These are phyloP conservation scores for Daldinia grandis DNA, from an alignment of 495 filamentous ascomycete genomes.

Conservation along the genomic window DNA sequence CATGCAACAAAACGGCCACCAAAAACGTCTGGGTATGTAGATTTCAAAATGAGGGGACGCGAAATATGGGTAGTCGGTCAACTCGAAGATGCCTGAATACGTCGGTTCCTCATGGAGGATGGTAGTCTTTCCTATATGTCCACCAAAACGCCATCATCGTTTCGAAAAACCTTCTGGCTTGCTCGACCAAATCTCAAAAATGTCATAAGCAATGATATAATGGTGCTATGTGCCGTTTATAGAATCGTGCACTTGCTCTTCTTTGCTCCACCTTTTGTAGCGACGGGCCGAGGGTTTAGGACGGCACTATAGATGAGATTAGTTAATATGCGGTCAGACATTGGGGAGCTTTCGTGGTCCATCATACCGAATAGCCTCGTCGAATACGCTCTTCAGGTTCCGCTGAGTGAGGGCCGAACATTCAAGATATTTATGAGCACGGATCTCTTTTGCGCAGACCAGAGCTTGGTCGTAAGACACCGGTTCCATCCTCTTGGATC, in stretches of 20 bases:
- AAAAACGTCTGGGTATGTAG: conserved; percentile 45
- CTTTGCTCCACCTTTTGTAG: conserved; percentile 65
- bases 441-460: conserved; percentile 87
- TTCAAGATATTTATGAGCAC: conserved; percentile 93
- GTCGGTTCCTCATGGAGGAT: conserved; percentile 41
- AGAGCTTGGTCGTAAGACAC: conserved; percentile 90
- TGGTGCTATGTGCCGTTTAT: conserved; percentile 49
- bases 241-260: conserved; percentile 78
- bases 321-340: conserved; percentile 31
- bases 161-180: conserved; percentile 43
- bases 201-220: conserved; percentile 8
- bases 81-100: conserved; percentile 42
- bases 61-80: conserved; percentile 45
- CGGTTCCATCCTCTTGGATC: conserved; percentile 87
- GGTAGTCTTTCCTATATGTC: conserved; percentile 47
- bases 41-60: conserved; percentile 44
- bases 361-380: conserved; percentile 89
- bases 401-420: conserved; percentile 98
- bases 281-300: conserved; percentile 75
- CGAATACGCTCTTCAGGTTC: conserved; percentile 96
- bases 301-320: conserved; percentile 69
- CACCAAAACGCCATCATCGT: conserved; percentile 46
- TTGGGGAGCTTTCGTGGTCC: neutral
- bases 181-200: conserved; percentile 40
- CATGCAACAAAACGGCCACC: conserved; percentile 34